Percentiles rank a stretch among this genome's conserved stretches.
Evolutionary conservation across 73 alveolate genomes (phyloP).

Genomic region (Paramecium caudatum): DNA sequence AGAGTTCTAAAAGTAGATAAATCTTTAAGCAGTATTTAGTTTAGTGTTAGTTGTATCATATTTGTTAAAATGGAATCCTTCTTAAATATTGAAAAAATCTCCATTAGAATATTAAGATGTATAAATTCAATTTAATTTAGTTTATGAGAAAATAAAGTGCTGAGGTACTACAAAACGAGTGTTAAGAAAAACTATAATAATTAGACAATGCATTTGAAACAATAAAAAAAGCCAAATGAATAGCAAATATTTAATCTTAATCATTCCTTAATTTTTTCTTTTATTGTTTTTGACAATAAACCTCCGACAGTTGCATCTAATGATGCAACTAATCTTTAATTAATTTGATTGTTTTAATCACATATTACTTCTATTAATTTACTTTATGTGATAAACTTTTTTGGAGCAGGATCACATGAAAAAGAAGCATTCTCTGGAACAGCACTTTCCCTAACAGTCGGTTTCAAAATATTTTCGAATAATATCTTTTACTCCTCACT

Average conservation of each 20-base stretch:
- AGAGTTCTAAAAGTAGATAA: neutral
- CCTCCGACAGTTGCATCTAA: neutral
- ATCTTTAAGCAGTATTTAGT: neutral
- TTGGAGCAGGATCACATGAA: neutral
- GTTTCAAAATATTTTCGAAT: neutral
- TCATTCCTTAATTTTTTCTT: no score
- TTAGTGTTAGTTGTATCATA: neutral
- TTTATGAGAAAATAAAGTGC: neutral
- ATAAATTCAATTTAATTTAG: neutral
- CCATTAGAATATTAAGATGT: neutral
- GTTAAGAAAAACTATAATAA: neutral
- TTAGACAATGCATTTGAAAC: neutral
- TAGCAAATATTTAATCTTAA: no score
- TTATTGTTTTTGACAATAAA: conserved; percentile 1
- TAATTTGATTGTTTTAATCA: neutral
- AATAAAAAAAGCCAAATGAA: neutral
- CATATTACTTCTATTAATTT: neutral
- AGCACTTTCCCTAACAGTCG: neutral
- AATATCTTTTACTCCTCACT: neutral
- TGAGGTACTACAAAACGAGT: neutral
- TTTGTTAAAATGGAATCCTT: neutral
- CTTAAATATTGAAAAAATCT: neutral
- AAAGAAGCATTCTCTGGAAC: neutral
- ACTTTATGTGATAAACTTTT: neutral
- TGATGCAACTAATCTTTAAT: neutral